A percentile compares a stretch with the other conserved stretches of the same genome.
phyloP scores from a whole-genome alignment of 805 yeast genomes.

The Zygoascus bituminiphila region DNA sequence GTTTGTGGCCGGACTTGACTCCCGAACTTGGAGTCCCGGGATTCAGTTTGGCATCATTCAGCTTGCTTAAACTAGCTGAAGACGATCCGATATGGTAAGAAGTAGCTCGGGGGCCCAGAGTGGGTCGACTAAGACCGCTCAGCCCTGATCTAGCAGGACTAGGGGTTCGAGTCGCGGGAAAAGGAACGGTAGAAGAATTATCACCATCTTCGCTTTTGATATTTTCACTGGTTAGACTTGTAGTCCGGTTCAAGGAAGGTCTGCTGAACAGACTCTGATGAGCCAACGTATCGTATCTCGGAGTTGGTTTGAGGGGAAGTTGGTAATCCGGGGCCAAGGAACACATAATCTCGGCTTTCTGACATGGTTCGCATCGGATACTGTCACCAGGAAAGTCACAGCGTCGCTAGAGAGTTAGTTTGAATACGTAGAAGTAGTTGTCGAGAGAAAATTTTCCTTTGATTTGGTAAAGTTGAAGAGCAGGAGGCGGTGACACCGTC shows the following conservation, averaged over 20 bases:
- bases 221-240: background rate
- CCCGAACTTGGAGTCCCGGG: too few species aligned
- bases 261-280: slow-evolving; percentile 6
- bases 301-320: slow-evolving; percentile 14
- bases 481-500: too few species aligned
- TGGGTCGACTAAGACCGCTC: slow-evolving; percentile 7
- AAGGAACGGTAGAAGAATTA: background rate
- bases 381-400: slow-evolving; percentile 25
- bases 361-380: slow-evolving; percentile 29
- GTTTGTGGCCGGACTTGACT: background rate
- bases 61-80: background rate
- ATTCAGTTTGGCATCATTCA: background rate
- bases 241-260: background rate
- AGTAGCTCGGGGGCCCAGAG: slow-evolving; percentile 13
- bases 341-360: slow-evolving; percentile 26
- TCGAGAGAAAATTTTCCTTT: too few species aligned
- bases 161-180: background rate
- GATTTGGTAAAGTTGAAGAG: too few species aligned
- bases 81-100: slow-evolving; percentile 3
- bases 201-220: background rate
- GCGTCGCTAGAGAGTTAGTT: slow-evolving; percentile 19
- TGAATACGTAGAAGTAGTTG: too few species aligned
- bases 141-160: background rate
- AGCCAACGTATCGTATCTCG: slow-evolving; percentile 16
- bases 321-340: slow-evolving; percentile 21